phyloP scores from a whole-genome alignment of 208 protist genomes.

The Crithidia brevicula region DNA sequence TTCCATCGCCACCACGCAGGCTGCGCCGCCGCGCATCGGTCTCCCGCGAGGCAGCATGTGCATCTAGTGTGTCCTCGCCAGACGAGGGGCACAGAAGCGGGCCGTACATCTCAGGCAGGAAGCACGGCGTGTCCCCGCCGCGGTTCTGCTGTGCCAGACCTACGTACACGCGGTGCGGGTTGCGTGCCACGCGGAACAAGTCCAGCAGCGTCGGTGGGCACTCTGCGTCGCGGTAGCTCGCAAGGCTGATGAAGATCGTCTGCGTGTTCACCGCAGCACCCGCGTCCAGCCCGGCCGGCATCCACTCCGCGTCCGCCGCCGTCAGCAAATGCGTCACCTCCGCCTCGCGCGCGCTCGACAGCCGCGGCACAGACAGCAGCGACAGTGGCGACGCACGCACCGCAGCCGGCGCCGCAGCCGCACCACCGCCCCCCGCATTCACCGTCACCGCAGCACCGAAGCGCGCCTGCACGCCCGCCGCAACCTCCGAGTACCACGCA shows the following conservation, averaged over 20 bases:
- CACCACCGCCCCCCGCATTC: not conserved
- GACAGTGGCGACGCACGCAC: constrained; percentile 19
- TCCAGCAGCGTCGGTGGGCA: constrained; percentile 79
- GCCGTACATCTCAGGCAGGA: constrained; percentile 39
- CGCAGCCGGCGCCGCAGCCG: not conserved
- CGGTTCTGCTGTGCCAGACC: constrained; percentile 88
- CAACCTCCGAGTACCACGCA: constrained; percentile 60
- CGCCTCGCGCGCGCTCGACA: constrained; percentile 2
- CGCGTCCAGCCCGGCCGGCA: constrained; percentile 14
- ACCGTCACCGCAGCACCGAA: constrained; percentile 9
- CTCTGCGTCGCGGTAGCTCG: constrained; percentile 89
- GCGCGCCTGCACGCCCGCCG: constrained; percentile 31
- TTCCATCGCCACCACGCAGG: constrained; percentile 1
- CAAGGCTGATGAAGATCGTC: constrained; percentile 91
- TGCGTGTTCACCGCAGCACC: constrained; percentile 14
- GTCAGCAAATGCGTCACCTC: constrained; percentile 24
- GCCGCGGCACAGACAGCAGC: constrained; percentile 13
- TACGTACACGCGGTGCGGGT: constrained; percentile 72
- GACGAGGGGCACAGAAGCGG: constrained; percentile 21
- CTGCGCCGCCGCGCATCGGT: not conserved
- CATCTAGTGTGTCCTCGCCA: not conserved
- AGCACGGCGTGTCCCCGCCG: constrained; percentile 47
- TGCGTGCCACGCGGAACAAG: constrained; percentile 66
- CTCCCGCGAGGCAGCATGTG: constrained; percentile 13
- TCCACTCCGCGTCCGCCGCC: constrained; percentile 13